phyloP scores from a whole-genome alignment of 1,284 basidiomycete species.

The Sporisorium sorghi region DNA sequence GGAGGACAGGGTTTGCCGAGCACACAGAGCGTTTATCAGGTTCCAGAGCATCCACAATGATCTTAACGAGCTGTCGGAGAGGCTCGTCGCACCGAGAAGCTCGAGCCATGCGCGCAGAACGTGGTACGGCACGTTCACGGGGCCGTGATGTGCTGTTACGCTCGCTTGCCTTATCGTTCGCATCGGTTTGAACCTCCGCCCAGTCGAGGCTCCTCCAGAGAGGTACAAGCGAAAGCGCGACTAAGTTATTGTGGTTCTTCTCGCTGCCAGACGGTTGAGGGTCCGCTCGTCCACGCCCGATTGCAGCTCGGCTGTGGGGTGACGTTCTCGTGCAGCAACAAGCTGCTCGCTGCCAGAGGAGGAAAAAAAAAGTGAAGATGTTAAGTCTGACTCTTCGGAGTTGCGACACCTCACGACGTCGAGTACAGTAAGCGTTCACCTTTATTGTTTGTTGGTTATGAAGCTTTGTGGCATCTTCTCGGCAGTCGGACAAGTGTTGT shows the following conservation, averaged over 20 bases:
- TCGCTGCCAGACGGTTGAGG: neutral
- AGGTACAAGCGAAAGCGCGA: too few species aligned
- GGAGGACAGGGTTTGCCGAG: neutral
- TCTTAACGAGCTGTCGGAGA: constrained; percentile 7
- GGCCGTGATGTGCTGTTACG: neutral
- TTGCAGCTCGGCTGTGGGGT: constrained; percentile 19
- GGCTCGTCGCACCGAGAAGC: neutral
- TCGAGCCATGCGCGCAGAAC: neutral
- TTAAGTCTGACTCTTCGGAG: too few species aligned
- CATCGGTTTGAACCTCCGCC: constrained; percentile 5
- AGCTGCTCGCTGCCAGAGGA: too few species aligned
- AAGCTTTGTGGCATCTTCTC: too few species aligned
- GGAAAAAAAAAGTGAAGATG: too few species aligned
- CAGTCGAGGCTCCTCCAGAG: neutral
- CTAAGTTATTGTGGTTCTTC: neutral
- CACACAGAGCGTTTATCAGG: neutral
- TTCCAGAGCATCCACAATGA: too few species aligned
- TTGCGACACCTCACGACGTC: too few species aligned
- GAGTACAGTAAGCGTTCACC: too few species aligned
- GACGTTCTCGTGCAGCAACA: constrained; percentile 24
- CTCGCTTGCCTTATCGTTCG: constrained; percentile 11
- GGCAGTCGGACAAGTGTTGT: too few species aligned
- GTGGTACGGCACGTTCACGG: neutral
- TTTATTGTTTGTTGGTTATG: too few species aligned
- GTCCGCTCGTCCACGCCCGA: constrained; percentile 11